Base-by-base conservation (phyloP, 108 stramenopile genomes). In the Aurantiochytrium sp. region DNA sequence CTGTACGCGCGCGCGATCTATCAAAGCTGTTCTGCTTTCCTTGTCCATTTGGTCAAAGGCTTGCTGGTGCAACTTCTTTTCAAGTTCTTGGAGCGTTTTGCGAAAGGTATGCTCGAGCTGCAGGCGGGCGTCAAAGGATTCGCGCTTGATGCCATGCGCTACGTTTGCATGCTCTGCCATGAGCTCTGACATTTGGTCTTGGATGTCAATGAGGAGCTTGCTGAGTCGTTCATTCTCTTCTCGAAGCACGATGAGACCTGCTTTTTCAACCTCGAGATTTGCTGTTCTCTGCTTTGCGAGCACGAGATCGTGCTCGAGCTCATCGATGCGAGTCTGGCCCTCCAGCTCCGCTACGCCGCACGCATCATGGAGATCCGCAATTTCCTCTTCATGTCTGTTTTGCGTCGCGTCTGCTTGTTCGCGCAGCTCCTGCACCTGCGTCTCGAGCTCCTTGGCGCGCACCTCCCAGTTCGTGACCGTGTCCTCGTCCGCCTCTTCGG, bases 331-430 rank as follows among this genome's bases (percentile, higher is more conserved):
- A 1, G 76, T 53, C 51, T 53, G 76, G 25, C 49, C 51, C 51
- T 83, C 76, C 19, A 53, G 51, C 51, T 53, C 76, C 51, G n/a
- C 25, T 6, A 83, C 76, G 45, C 96, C 96, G 5, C 97, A 97
- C 96, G 91, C 95, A 8, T 98, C 94, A 93, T 95, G 95, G 64
- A 69, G 64, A 69, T 69, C 64, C 8, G 64, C 64, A 18, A 69
- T 69, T 18, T 69, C 64, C 8, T 69, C 42, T 6, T 69, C 64
- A 18, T 69, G 64, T 18, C 10, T 69, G 8, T 42, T 14, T 23
- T 69, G 25, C 64, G 64, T 23, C 6, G 42, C 42, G 25, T 69
- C 18, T 18, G 64, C 64, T 23, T 69, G 64, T 42, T 69, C 64
- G 25, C 42, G 64, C 42, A 69, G 18, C 64, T 69, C 64, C 18